Base-by-base conservation (phyloP, 129 eudicot genomes). In the Scalesia atractyloides region DNA sequence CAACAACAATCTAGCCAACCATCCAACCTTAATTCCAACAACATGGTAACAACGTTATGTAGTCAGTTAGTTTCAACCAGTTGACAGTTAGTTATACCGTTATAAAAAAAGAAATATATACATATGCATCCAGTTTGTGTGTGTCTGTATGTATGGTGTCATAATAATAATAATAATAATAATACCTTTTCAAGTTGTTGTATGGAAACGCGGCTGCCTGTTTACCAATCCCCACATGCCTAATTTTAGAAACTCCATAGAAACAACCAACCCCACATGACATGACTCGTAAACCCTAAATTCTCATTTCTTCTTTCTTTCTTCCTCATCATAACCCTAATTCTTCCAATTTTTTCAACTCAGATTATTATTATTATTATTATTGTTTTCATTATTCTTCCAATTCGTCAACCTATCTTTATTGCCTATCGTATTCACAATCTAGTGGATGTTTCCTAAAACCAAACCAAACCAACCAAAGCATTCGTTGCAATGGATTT, bases 181-280 rank as follows among this genome's bases (percentile, higher is more conserved):
- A 66, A 15, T 44, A 68, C 59, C 52, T 77, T 77, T 77, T 70
- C 59, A 78, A 71, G 50, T 64, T 33, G 19, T 7, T 33, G 19
- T 7, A 78, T 70, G 6, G 72, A 78, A 71, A 78, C 77, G 82
- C 77, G 82, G 82, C 82, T 63, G 77, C 76, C 76, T 78, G 77
- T 70, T 70, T 78, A 56, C 70, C 76, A 59, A 59, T 60, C 76
- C 74, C 77, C 82, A 78, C 77, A 78, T 64, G 82, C 73, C 77
- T 64, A 64, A 64, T 24, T 51, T 78, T 78, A 30, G 81, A 69
- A 76, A 69, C 81, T 47, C 76, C 81, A 69, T 76, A 69, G 81
- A 76, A 76, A 76, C 75, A 68, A 68, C 12, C 69, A 74, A 76
- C 68, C 68, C 67, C 57, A 72, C 68, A 24, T 41, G 46, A 72